Base-by-base conservation (phyloP, 2,329 filamentous ascomycete genomes). In the Arthrobotrys conoides region DNA sequence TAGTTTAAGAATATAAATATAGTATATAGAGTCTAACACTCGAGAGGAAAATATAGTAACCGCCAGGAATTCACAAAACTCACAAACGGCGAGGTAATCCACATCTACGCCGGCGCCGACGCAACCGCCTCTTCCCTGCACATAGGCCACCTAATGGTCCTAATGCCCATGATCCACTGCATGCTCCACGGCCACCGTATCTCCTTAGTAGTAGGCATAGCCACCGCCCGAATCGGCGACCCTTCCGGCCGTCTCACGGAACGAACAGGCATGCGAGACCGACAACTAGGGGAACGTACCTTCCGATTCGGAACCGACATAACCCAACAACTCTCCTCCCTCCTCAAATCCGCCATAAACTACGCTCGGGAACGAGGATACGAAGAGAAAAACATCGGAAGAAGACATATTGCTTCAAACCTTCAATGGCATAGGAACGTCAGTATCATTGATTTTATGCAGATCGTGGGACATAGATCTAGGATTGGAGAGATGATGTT, bases 91-190 rank as follows among this genome's bases (percentile, higher is more conserved):
- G 67, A 71, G 22, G 67, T 77, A 48, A 53, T 77, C 59, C 73
- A 77, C 22, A 48, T 89, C 76, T 96, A 96, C 82, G 91, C 93
- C 67, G 93, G 93, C 81, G 89, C 96, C 82, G 93, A 96, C 83
- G 92, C 93, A 4, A 96, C 93, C 0, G 92, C 92, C 14, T 87
- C 89, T 71, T 96, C 93, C 1, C 86, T 96, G 76, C 93, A 96
- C 82, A 87, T 96, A 57, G 93, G 93, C 73, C 92, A 96, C 83
- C 87, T 96, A 5, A 86, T 96, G 14, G 91, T 93, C 22, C 87
- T 95, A 69, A 96, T 96, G 93, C 89, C 92, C 16, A 86, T 95
- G 24, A 94, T 93, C 85, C 95, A 92, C 91, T 88, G 94, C 86
- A 93, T 93, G 85, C 86, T 94, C 80, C 87, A 94, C 83, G 93